Percentiles rank a stretch among this genome's conserved stretches.
phyloP scores from a whole-genome alignment of 768 basidiomycete species.

The Clitopilus hobsonii region DNA sequence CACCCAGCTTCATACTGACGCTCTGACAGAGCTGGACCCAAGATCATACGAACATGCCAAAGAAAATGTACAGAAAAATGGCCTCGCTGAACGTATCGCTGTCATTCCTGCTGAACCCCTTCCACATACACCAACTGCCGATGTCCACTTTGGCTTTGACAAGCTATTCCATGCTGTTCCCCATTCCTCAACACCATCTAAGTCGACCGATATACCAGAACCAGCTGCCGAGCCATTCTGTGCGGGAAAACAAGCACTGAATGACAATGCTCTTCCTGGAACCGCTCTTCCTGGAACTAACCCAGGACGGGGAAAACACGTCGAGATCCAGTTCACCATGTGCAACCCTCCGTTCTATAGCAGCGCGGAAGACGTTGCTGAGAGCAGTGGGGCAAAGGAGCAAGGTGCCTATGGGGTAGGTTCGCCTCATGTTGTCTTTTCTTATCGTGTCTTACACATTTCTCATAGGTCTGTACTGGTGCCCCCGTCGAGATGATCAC shows the following conservation, averaged over 20 bases:
- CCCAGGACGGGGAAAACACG: conserved; percentile 8
- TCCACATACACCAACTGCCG: neutral
- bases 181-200: neutral
- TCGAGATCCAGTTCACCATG: conserved; percentile 76
- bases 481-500: conserved; percentile 87
- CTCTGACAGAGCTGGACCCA: conserved; percentile 61
- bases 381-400: conserved; percentile 60
- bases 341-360: conserved; percentile 97
- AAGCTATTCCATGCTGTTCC: conserved; percentile 2
- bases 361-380: conserved; percentile 61
- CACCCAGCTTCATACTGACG: neutral
- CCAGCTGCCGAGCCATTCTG: no score
- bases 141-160: conserved; percentile 9
- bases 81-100: conserved; percentile 43
- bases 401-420: conserved; percentile 66
- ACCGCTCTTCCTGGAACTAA: no score
- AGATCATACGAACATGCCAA: conserved; percentile 52
- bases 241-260: no score
- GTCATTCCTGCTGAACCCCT: conserved; percentile 24
- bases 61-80: conserved; percentile 55
- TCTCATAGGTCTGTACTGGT: conserved; percentile 76
- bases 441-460: neutral
- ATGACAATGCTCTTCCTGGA: no score
- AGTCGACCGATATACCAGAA: neutral
- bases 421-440: conserved; percentile 1